Percentiles rank a stretch among this genome's conserved stretches.
phyloP scores from a whole-genome alignment of 2,329 filamentous ascomycete genomes.

The Fusarium ambrosium region DNA sequence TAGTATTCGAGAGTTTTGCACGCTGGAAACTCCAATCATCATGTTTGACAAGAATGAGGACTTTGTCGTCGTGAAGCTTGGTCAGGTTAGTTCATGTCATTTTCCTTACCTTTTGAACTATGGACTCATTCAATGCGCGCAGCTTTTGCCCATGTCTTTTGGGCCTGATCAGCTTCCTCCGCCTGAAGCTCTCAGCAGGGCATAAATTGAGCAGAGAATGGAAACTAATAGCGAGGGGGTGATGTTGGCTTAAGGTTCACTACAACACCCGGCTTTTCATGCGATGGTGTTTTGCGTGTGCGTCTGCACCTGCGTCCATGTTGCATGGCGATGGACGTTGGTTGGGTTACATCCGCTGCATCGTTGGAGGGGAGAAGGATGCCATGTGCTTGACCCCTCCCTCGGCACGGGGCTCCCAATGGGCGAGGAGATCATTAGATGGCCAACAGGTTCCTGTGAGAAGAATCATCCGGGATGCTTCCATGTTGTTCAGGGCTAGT shows the following conservation, averaged over 20 bases:
- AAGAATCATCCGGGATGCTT: neutral
- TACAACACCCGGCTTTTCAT: neutral
- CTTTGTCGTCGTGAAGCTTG: conserved; percentile 77
- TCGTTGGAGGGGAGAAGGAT: neutral
- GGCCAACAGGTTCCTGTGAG: neutral
- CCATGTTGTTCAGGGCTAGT: neutral
- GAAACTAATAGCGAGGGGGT: neutral
- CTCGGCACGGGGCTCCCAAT: conserved; percentile 17
- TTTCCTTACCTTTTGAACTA: neutral
- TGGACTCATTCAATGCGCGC: conserved; percentile 17
- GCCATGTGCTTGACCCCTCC: neutral
- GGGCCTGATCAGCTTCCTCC: conserved; percentile 71
- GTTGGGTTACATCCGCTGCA: conserved; percentile 16
- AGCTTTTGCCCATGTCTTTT: conserved; percentile 78
- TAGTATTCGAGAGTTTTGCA: conserved; percentile 83
- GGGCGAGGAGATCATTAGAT: neutral
- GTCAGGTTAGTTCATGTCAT: conserved; percentile 65
- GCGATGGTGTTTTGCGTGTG: neutral
- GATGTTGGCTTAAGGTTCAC: neutral
- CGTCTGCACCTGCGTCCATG: conserved; percentile 1
- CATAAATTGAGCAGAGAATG: neutral
- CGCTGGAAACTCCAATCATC: conserved; percentile 79
- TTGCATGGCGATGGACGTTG: neutral
- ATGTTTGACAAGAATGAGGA: conserved; percentile 91
- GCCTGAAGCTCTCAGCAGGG: conserved; percentile 40